These are phyloP conservation scores for Suillus occidentalis DNA, from an alignment of 768 basidiomycete genomes.

Conservation along the genomic window DNA sequence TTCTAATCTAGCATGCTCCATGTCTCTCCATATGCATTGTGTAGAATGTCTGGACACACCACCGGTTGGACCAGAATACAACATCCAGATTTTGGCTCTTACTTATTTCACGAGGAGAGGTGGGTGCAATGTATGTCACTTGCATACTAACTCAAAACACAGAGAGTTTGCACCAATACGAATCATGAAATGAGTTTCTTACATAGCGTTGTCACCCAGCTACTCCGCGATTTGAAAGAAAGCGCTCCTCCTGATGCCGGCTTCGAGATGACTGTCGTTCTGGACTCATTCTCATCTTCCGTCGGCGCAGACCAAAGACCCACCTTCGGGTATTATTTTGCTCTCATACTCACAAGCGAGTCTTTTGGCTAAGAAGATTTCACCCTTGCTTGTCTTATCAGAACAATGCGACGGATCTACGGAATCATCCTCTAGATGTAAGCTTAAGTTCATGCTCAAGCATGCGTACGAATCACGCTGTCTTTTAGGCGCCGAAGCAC, in stretches of 20 bases:
- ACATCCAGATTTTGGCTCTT: conserved; percentile 35
- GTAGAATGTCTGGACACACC: neutral
- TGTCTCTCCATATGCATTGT: neutral
- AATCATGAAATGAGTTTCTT: neutral
- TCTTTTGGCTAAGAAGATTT: conserved; percentile 32
- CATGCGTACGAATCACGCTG: conserved; percentile 6
- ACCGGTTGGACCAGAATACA: conserved; percentile 27
- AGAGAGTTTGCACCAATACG: conserved; percentile 9
- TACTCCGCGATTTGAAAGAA: neutral
- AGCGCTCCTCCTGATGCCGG: conserved; percentile 11
- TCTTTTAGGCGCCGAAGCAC: conserved; percentile 25
- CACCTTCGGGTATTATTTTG: conserved; percentile 22
- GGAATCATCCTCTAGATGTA: conserved; percentile 24
- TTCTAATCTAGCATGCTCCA: neutral
- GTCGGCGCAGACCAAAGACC: neutral
- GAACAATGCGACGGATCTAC: conserved; percentile 13
- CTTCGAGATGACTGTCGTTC: conserved; percentile 16
- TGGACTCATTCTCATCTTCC: conserved; percentile 12
- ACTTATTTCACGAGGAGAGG: conserved; percentile 33
- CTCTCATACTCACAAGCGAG: conserved; percentile 27
- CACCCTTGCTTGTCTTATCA: conserved; percentile 23
- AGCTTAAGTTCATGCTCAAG: conserved; percentile 8
- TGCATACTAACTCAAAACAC: conserved; percentile 9
- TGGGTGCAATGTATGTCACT: conserved; percentile 18
- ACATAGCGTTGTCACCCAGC: neutral